phyloP scores from a whole-genome alignment of 805 yeast species.

The Candida corydali region DNA sequence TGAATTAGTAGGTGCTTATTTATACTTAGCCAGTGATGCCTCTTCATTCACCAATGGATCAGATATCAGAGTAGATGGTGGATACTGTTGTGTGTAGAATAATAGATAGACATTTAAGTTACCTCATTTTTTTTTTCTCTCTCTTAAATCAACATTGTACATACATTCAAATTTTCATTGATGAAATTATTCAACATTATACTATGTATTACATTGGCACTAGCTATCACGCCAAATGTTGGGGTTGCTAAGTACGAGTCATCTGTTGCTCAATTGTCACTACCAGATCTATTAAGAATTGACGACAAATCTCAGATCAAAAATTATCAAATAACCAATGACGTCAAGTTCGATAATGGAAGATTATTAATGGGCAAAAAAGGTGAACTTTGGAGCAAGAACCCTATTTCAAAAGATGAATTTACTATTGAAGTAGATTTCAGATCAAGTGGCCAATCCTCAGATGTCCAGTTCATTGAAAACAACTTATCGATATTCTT shows the following conservation, averaged over 20 bases:
- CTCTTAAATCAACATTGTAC: too few relatives aligned
- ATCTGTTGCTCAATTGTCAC: constrained; percentile 14
- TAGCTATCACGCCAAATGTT: constrained; percentile 1
- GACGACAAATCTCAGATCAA: constrained; percentile 18
- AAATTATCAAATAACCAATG: constrained; percentile 45
- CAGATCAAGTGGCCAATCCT: constrained; percentile 49
- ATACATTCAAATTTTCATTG: not conserved
- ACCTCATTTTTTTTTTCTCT: constrained; percentile 1
- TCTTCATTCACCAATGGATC: constrained; percentile 76
- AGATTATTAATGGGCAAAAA: constrained; percentile 16
- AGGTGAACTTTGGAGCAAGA: constrained; percentile 20
- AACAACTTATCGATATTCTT: constrained; percentile 10
- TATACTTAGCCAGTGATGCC: constrained; percentile 78
- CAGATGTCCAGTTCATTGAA: constrained; percentile 6
- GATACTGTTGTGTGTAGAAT: constrained; percentile 44
- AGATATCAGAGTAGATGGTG: constrained; percentile 78
- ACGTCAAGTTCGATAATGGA: constrained; percentile 87
- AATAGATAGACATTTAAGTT: not conserved
- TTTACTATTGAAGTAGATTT: constrained; percentile 62
- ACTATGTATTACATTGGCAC: not conserved
- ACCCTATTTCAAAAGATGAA: constrained; percentile 20
- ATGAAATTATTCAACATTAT: not conserved
- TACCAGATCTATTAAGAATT: constrained; percentile 32
- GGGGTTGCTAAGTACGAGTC: not conserved
- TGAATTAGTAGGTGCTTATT: constrained; percentile 76